Conservation (phyloP, 31 red algal species). For the Odonthalia washingtoniensis region DNA sequence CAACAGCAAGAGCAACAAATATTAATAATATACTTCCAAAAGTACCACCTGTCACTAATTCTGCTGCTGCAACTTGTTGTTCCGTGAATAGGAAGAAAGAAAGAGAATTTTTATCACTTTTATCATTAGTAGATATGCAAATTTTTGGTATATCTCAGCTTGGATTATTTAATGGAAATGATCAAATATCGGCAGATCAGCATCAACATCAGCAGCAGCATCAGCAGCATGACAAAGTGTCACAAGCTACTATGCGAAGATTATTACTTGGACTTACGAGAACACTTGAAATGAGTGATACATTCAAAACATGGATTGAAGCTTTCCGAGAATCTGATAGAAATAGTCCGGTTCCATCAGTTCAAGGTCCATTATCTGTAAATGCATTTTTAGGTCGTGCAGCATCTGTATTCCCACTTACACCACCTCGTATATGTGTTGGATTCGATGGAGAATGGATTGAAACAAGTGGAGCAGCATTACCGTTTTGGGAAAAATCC, state of each 20-base stretch:
- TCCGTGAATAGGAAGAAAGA: constrained; percentile 33
- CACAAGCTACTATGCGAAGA: constrained; percentile 50
- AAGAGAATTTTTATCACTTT: constrained; percentile 33
- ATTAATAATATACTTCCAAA: background rate
- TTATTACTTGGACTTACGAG: constrained; percentile 56
- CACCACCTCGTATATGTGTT: constrained; percentile 64
- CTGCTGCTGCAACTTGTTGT: background rate
- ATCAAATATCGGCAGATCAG: background rate
- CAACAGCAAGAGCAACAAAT: background rate
- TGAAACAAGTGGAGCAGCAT: constrained; percentile 59
- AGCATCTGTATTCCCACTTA: constrained; percentile 51
- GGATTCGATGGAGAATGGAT: constrained; percentile 76
- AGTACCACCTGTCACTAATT: background rate
- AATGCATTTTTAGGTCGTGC: constrained; percentile 40
- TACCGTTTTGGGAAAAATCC: constrained; percentile 78
- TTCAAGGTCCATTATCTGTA: constrained; percentile 55
- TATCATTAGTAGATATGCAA: constrained; percentile 65
- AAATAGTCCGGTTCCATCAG: background rate
- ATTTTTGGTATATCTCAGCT: constrained; percentile 47
- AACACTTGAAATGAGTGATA: constrained; percentile 51
- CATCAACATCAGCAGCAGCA: background rate
- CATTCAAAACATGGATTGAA: constrained; percentile 40
- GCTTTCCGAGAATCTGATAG: constrained; percentile 22
- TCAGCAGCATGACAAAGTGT: constrained; percentile 22
- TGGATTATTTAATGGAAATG: constrained; percentile 34